These are phyloP conservation scores for Medicago truncatula DNA, from an alignment of 306 rosid genomes.

Conservation along the genomic window MtrunA17r5.0-ANR NC_053043.1:16134501-16135000, in stretches of 20 bases:
- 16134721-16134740: not conserved
- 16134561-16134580: not conserved
- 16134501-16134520: not conserved
- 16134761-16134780: constrained; percentile 1
- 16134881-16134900: not conserved
- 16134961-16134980: not conserved
- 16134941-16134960: not conserved
- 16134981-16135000: constrained; percentile 4
- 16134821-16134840: not conserved
- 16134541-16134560: not conserved
- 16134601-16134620: not conserved
- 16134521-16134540: not conserved
- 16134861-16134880: not conserved
- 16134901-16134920: too few relatives aligned
- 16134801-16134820: not conserved
- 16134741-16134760: not conserved
- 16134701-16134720: not conserved
- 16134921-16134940: constrained; percentile 19
- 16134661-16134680: constrained; percentile 7
- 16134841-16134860: constrained; percentile 10
- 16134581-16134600: not conserved
- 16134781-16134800: not conserved
- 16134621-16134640: not conserved
- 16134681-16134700: not conserved
- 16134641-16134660: constrained; percentile 11